Base-by-base conservation (phyloP, 1,284 basidiomycete genomes). In the Cryptococcus sp. region DNA sequence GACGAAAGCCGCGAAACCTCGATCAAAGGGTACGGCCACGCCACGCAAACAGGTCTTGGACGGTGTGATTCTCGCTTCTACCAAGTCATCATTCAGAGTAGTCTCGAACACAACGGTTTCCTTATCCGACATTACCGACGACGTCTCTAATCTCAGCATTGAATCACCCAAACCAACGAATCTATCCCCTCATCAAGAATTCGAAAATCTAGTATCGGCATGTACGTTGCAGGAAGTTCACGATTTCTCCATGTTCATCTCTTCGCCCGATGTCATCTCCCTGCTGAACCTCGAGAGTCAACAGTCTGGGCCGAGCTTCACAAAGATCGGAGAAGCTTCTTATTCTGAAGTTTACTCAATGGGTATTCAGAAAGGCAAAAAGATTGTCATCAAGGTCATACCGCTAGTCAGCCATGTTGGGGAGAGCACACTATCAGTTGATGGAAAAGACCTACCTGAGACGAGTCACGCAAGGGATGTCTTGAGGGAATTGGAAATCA, bases 331-430 rank as follows among this genome's bases (percentile, higher is more conserved):
- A 43, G 94, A 98, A 76, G 94, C 94, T 11, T 91, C 88, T 45
- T 98, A 88, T 73, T 96, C 91, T 0, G 94, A 98, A 69, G 96
- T 98, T n/a, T 98, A 91, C 75, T 85, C 85, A 3, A 84, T 92
- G 46, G 84, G 46, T 1, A 77, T 81, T 32, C 79, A 81, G 50
- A 61, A 62, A 45, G 64, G 46, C 28, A 45, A 51, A 4, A 57
- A 53, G 22, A 52, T 62, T 2, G 64, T 72, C 3, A 52, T 66
- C 36, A 69, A 67, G 45, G 56, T 67, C 32, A 57, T 61, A 9
- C 69, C 67, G 1, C 55, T 70, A 0, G 31, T 61, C 39, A 19
- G 19, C 18, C 45, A n/a, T 7, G 32, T 40, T n/a, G 40, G 36
- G n/a, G 11, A 3, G 31, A 46, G 7, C 45, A 28, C 11, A 16